Conservation (phyloP, 495 filamentous ascomycete species). For the Pyrenula aspistea region DNA sequence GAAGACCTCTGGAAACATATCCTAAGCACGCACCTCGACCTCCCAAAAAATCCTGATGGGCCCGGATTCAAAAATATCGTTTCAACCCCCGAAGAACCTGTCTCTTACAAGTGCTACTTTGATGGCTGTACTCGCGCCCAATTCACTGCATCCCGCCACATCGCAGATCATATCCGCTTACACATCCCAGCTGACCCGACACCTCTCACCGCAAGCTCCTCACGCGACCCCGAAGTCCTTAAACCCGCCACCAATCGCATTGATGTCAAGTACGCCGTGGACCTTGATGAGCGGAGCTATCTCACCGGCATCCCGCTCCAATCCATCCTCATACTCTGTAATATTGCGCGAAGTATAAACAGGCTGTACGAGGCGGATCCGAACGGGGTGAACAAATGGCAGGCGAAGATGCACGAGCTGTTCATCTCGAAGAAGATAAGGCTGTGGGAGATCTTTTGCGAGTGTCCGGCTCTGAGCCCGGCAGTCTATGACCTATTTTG, state of each 20-base stretch:
- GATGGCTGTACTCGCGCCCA: conserved; percentile 38
- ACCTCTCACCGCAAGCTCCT: conserved; percentile 26
- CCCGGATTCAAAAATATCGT: conserved; percentile 1
- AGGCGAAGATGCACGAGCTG: background rate
- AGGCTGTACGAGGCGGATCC: conserved; percentile 17
- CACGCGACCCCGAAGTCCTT: conserved; percentile 27
- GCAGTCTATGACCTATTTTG: background rate
- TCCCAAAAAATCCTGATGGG: conserved; percentile 36
- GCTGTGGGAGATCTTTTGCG: background rate
- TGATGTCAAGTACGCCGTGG: conserved; percentile 51
- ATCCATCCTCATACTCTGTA: conserved; percentile 75
- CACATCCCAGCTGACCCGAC: conserved; percentile 35
- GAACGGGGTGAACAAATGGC: background rate
- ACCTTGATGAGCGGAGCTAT: conserved; percentile 68
- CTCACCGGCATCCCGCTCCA: conserved; percentile 77
- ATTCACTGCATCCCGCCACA: conserved; percentile 29
- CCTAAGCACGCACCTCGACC: conserved; percentile 51
- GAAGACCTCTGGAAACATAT: conserved; percentile 65
- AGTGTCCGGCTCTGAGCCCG: background rate
- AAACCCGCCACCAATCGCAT: conserved; percentile 24
- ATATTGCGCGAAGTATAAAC: conserved; percentile 67
- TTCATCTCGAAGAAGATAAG: background rate
- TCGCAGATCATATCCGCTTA: conserved; percentile 39
- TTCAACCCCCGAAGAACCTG: conserved; percentile 2
- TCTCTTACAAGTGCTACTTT: conserved; percentile 40